These are phyloP conservation scores for Trichoderma guizhouense DNA, from an alignment of 2,329 filamentous ascomycete genomes.

Conservation along the genomic window DNA sequence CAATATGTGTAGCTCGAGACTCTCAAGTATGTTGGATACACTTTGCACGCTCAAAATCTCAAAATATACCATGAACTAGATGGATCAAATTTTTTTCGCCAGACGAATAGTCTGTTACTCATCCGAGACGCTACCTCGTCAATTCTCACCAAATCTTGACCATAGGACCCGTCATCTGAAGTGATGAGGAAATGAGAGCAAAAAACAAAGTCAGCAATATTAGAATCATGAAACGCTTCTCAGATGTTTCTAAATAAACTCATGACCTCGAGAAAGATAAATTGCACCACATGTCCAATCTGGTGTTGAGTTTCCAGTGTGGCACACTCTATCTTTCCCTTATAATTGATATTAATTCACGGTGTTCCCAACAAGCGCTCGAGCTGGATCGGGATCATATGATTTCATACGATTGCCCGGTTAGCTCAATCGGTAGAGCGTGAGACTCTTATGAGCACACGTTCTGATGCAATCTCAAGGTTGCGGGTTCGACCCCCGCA, in stretches of 20 bases:
- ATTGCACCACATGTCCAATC: background rate
- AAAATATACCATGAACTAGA: background rate
- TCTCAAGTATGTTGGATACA: too few species aligned
- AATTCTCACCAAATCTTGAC: background rate
- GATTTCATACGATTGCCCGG: constrained; percentile 27
- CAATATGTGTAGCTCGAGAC: background rate
- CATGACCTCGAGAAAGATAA: background rate
- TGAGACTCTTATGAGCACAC: constrained; percentile 58
- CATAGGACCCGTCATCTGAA: background rate
- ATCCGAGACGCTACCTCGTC: background rate
- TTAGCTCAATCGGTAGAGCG: constrained; percentile 57
- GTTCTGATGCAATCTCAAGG: constrained; percentile 44
- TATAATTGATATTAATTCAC: background rate
- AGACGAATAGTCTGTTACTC: background rate
- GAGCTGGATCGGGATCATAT: background rate
- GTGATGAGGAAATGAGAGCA: background rate
- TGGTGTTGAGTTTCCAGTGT: background rate
- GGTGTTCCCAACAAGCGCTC: background rate
- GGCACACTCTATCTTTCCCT: background rate
- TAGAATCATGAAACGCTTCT: background rate
- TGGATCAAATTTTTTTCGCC: background rate
- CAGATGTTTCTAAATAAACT: background rate
- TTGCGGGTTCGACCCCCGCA: constrained; percentile 52
- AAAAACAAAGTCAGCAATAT: background rate
- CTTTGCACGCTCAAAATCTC: background rate